Evolutionary conservation across 1,284 basidiomycete genomes (phyloP).

Genomic region (Sporisorium exsertum): DNA sequence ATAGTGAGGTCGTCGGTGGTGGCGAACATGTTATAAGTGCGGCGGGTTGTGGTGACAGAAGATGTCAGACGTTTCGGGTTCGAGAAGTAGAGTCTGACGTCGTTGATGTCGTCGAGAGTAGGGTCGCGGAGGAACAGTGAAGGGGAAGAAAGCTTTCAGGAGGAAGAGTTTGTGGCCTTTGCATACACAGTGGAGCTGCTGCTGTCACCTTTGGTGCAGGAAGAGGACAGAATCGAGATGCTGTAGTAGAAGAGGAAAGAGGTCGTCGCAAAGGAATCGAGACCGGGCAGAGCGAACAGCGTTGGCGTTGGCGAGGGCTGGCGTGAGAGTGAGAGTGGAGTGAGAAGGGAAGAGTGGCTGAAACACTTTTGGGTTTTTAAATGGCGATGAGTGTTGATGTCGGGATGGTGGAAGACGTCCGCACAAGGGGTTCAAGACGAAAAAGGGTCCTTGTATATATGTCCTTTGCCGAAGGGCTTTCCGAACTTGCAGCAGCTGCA

Average conservation of each 20-base stretch:
- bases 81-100: no score
- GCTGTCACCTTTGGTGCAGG: not conserved
- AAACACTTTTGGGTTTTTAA: not conserved
- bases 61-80: no score
- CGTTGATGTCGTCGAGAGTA: not conserved
- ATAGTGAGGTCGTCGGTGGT: constrained; percentile 22
- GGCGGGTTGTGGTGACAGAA: not conserved
- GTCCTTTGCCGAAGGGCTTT: not conserved
- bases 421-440: not conserved
- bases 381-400: constrained; percentile 12
- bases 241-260: not conserved
- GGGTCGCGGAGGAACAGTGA: not conserved
- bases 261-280: not conserved
- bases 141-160: not conserved
- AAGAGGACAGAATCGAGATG: not conserved
- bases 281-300: not conserved
- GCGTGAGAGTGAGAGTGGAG: not conserved
- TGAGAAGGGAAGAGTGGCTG: not conserved
- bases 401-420: not conserved
- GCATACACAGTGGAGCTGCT: not conserved
- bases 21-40: constrained; percentile 15
- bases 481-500: not conserved
- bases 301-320: not conserved
- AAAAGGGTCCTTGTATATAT: constrained; percentile 7
- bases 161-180: not conserved